A percentile compares a stretch with the other conserved stretches of the same genome.
These are phyloP conservation scores for Spinacia oleracea DNA, from an alignment of 179 eudicot genomes.

Conservation along the genomic window DNA sequence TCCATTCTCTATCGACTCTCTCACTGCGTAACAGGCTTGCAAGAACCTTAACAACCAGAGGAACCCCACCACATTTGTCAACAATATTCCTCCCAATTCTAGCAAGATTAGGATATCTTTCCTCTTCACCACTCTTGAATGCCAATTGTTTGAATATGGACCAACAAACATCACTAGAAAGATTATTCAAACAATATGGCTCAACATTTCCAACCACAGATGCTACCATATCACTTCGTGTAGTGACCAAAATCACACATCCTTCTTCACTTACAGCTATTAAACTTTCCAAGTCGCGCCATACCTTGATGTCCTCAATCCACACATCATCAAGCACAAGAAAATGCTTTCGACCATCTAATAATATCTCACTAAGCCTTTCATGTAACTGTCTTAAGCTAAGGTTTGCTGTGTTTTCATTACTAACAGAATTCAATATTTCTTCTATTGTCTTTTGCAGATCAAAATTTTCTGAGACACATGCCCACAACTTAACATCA, in stretches of 20 bases:
- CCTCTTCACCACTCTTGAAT: constrained; percentile 22
- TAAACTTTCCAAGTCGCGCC: constrained; percentile 35
- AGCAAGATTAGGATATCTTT: constrained; percentile 13
- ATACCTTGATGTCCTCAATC: constrained; percentile 40
- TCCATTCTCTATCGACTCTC: constrained; percentile 31
- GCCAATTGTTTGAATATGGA: constrained; percentile 21
- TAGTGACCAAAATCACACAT: constrained; percentile 32
- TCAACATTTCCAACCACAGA: not conserved
- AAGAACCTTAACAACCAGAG: constrained; percentile 26
- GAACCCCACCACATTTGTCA: constrained; percentile 33
- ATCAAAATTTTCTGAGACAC: constrained; percentile 27
- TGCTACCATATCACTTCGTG: constrained; percentile 19
- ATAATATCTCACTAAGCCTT: constrained; percentile 24
- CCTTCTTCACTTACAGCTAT: constrained; percentile 23
- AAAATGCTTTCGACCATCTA: constrained; percentile 32
- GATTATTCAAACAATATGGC: constrained; percentile 10
- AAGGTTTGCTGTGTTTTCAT: constrained; percentile 22
- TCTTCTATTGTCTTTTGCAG: constrained; percentile 28
- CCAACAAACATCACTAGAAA: constrained; percentile 25
- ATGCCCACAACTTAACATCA: constrained; percentile 43
- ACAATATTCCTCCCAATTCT: constrained; percentile 26
- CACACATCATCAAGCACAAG: constrained; percentile 53
- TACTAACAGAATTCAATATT: constrained; percentile 37
- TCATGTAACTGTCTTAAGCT: constrained; percentile 36
- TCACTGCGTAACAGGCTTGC: constrained; percentile 23